phyloP scores from a whole-genome alignment of 2,329 filamentous ascomycete species.

The Pochonia chlamydosporia region DNA sequence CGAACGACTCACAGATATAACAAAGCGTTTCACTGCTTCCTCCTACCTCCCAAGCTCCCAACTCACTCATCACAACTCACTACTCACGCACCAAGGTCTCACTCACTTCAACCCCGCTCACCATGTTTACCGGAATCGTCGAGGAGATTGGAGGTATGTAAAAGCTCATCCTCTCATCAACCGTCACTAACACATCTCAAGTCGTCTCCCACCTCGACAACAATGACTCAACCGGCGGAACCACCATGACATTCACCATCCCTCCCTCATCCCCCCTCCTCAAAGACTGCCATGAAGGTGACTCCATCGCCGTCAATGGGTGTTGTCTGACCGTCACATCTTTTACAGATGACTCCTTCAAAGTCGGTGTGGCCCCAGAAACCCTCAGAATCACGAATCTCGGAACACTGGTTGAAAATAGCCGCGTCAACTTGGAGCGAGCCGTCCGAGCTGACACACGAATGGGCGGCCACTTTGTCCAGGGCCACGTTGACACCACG shows the following conservation, averaged over 20 bases:
- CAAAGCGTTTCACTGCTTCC: neutral
- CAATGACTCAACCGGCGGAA: slow-evolving; percentile 79
- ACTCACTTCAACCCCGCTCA: no score
- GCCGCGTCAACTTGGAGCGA: slow-evolving; percentile 84
- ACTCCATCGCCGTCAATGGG: slow-evolving; percentile 93
- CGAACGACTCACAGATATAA: no score
- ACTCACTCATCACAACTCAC: neutral
- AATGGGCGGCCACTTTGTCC: slow-evolving; percentile 97
- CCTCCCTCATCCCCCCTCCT: slow-evolving; percentile 65
- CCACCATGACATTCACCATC: slow-evolving; percentile 80
- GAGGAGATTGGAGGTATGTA: slow-evolving; percentile 81
- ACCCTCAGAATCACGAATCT: slow-evolving; percentile 94
- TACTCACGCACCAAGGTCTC: neutral
- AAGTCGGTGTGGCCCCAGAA: slow-evolving; percentile 90
- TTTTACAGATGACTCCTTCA: slow-evolving; percentile 58
- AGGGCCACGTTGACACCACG: slow-evolving; percentile 92
- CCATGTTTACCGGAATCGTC: slow-evolving; percentile 94
- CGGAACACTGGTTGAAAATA: slow-evolving; percentile 61
- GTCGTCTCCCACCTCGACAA: slow-evolving; percentile 77
- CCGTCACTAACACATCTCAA: slow-evolving; percentile 32
- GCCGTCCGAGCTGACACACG: slow-evolving; percentile 86
- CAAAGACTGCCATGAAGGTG: slow-evolving; percentile 75
- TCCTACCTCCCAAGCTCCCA: neutral
- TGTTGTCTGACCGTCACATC: slow-evolving; percentile 85
- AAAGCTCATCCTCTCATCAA: neutral